A percentile compares a stretch with the other conserved stretches of the same genome.
phyloP scores from a whole-genome alignment of 1,284 basidiomycete genomes.

The Agroathelia rolfsii region DNA sequence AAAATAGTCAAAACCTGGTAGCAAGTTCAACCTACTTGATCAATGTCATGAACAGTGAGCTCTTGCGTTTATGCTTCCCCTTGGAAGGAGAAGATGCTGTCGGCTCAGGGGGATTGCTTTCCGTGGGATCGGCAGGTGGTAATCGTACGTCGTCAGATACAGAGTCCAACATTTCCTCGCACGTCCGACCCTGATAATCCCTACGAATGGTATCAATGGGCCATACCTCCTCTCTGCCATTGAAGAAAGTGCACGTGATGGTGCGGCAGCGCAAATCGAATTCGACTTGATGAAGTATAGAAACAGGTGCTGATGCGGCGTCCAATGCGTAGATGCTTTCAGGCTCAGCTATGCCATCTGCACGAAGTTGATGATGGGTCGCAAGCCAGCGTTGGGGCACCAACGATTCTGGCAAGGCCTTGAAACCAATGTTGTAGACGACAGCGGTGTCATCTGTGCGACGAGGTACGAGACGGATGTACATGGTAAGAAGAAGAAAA shows the following conservation, averaged over 20 bases:
- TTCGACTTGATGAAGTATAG: conserved; percentile 44
- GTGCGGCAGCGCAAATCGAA: conserved; percentile 42
- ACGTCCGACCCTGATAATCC: conserved; percentile 20
- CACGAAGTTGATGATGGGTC: too few species aligned
- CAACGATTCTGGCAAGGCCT: too few species aligned
- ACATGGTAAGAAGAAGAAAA: too few species aligned
- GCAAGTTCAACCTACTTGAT: conserved; percentile 39
- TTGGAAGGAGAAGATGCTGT: conserved; percentile 15
- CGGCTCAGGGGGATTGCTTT: conserved; percentile 10
- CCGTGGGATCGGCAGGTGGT: conserved; percentile 12
- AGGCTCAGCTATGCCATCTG: too few species aligned
- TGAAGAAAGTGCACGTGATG: conserved; percentile 45
- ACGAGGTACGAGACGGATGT: too few species aligned
- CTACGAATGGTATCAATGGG: conserved; percentile 26
- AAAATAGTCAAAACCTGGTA: conserved; percentile 7
- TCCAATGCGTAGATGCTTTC: conserved; percentile 57
- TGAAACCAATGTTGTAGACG: too few species aligned
- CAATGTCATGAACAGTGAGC: conserved; percentile 56
- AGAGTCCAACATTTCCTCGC: conserved; percentile 33
- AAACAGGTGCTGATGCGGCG: conserved; percentile 46
- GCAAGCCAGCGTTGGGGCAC: too few species aligned
- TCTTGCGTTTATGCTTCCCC: conserved; percentile 44
- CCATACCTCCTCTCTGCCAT: conserved; percentile 42
- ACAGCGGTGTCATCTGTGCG: too few species aligned
- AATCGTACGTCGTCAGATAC: conserved; percentile 43